Evolutionary conservation across 805 yeast species (phyloP), one percentile per base, ranked within the genome.

Genomic region (Grigorovia yakushimaensis): DNA sequence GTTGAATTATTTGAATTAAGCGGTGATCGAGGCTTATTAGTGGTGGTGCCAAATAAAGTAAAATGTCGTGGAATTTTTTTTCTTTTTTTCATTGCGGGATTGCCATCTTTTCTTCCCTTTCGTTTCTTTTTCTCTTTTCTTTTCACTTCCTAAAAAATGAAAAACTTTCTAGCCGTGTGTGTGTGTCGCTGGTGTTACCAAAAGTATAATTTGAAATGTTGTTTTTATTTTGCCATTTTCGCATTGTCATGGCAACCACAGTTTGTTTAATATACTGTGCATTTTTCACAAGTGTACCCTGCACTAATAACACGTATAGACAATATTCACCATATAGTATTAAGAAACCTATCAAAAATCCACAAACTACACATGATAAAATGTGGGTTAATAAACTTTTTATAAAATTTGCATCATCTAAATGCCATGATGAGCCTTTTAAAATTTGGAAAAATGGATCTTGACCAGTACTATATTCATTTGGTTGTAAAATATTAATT

Each of bases 361-460:
- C 95, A 9, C 76, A 77, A 39, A 84, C 58, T 1, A 87, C 85
- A 23, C 88, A 81, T 35, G 82, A 65, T 8, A 78, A 72, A 52
- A 88, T 77, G 66, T 88, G 95, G 51, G 77, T 73, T 19, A 84
- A 84, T 65, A 88, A 69, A 11, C 77, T 68, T 58, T 84, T 80
- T 64, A 88, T 77, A 61, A 85, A 77, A 47, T 78, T 73, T 13
- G 96, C 95, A 64, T 88, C 97, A 54, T 80, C 86, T 59, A 79
- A 67, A 65, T 88, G 97, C 97, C 97, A 88, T 20, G 94, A 84
- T 0, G 94, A 84, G 41, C 97, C 97, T 48, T 79, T 76, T 2
- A 86, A 71, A 45, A 85, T 81, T 39, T 76, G 70, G 65, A 88
- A 88, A 60, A 84, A 84, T 0, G 88, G 73, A 53, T 73, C 66